phyloP scores from a whole-genome alignment of 371 early-diverging fungal species.

The Homolaphlyctis polyrhiza region DNA sequence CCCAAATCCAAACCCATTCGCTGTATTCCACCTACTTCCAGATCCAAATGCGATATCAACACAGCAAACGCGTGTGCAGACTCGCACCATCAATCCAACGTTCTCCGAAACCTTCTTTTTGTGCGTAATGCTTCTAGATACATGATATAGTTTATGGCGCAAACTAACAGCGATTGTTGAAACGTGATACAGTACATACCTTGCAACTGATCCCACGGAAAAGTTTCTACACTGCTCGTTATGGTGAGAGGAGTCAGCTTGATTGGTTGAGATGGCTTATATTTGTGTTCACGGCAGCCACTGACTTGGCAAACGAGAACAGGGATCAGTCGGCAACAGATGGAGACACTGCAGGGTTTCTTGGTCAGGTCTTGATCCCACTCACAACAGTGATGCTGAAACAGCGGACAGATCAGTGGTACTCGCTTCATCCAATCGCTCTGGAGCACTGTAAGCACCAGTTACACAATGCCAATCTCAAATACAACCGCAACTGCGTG shows the following conservation, averaged over 20 bases:
- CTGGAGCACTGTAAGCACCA: no score
- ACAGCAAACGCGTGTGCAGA: constrained; percentile 12
- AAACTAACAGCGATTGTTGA: not conserved
- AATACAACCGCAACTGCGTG: no score
- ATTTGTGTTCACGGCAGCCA: no score
- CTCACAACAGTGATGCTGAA: constrained; percentile 2
- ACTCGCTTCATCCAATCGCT: constrained; percentile 3
- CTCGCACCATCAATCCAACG: constrained; percentile 5
- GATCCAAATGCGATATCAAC: constrained; percentile 23
- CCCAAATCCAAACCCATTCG: constrained; percentile 9
- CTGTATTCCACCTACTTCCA: constrained; percentile 20
- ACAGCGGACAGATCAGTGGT: constrained; percentile 6
- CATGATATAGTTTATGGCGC: not conserved
- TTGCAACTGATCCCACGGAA: constrained; percentile 1
- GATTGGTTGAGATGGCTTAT: no score
- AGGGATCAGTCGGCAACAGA: constrained; percentile 7
- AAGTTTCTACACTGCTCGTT: constrained; percentile 1
- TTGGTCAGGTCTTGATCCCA: constrained; percentile 13
- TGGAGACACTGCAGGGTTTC: not conserved
- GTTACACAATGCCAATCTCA: no score
- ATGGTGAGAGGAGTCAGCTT: not conserved
- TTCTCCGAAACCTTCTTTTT: constrained; percentile 19
- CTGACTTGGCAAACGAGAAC: no score
- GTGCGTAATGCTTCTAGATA: constrained; percentile 4
- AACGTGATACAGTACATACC: constrained; percentile 5